A percentile compares a stretch with the other conserved stretches of the same genome.
Evolutionary conservation across 352 stramenopile species (phyloP).

Genomic region (Pythium monospermum): DNA sequence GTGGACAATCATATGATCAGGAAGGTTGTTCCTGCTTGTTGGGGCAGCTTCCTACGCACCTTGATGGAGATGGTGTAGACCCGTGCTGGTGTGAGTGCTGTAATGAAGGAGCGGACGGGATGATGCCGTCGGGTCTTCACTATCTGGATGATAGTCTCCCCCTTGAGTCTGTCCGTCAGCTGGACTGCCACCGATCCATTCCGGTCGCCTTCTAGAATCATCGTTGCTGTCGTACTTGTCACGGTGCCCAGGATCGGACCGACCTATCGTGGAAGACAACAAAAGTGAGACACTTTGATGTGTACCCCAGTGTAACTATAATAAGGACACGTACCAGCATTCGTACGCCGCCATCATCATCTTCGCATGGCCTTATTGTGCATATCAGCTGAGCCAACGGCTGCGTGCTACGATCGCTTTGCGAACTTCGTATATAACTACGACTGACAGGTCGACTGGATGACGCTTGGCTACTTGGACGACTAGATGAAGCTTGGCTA

Average conservation of each 20-base stretch:
- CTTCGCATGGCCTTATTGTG: too few relatives aligned
- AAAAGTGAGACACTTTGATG: neutral
- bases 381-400: too few relatives aligned
- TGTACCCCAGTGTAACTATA: too few relatives aligned
- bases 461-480: neutral
- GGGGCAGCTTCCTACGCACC: neutral
- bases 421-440: neutral
- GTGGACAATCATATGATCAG: too few relatives aligned
- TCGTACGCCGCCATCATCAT: neutral
- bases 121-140: neutral
- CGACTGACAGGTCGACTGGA: neutral
- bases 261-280: neutral
- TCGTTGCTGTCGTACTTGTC: neutral
- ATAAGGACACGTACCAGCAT: neutral
- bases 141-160: neutral
- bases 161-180: neutral
- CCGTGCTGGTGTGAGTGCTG: neutral
- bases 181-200: neutral
- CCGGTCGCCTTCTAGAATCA: neutral
- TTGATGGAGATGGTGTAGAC: neutral
- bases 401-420: neutral
- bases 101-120: neutral
- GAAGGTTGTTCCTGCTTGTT: too few relatives aligned
- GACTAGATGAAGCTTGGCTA: slow-evolving; percentile 1
- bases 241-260: neutral